Conservation (phyloP, 1,139 yeast species). For the Hyphopichia buzzinii region DNA sequence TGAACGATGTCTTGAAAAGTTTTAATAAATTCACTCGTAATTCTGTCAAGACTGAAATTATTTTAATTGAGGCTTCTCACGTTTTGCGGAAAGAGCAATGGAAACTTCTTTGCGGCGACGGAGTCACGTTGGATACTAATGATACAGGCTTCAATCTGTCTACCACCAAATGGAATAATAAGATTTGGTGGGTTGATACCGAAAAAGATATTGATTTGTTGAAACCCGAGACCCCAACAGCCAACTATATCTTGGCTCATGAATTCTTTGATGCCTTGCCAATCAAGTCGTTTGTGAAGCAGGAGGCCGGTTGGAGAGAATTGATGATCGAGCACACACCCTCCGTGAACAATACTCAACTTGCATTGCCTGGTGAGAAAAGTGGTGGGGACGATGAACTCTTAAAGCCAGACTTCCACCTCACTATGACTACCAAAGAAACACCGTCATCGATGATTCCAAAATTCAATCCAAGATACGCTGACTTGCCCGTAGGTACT, state of each 20-base stretch:
- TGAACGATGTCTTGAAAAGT: conserved; percentile 58
- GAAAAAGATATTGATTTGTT: conserved; percentile 58
- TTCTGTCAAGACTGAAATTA: conserved; percentile 37
- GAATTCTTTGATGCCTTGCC: conserved; percentile 90
- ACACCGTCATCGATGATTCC: conserved; percentile 68
- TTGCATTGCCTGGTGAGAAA: conserved; percentile 19
- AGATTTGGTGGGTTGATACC: conserved; percentile 67
- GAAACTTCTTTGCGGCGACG: conserved; percentile 44
- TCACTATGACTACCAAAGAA: conserved; percentile 57
- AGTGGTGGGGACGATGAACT: conserved; percentile 10
- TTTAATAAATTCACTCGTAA: conserved; percentile 39
- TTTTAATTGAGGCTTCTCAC: conserved; percentile 72
- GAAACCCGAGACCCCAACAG: conserved; percentile 59
- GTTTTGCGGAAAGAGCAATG: conserved; percentile 61
- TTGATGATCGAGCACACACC: conserved; percentile 58
- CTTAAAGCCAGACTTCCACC: conserved; percentile 50
- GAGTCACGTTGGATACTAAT: conserved; percentile 16
- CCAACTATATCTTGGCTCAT: conserved; percentile 65
- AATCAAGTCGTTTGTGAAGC: conserved; percentile 63
- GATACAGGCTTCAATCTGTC: conserved; percentile 37
- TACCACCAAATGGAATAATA: conserved; percentile 52
- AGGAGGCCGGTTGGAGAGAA: conserved; percentile 75
- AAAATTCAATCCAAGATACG: conserved; percentile 48
- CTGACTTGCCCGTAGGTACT: conserved; percentile 53
- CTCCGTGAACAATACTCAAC: conserved; percentile 41